Evolutionary conservation across 768 basidiomycete genomes (phyloP), one percentile per base, ranked within the genome.

Genomic region (Daedaleopsis nitida): DNA sequence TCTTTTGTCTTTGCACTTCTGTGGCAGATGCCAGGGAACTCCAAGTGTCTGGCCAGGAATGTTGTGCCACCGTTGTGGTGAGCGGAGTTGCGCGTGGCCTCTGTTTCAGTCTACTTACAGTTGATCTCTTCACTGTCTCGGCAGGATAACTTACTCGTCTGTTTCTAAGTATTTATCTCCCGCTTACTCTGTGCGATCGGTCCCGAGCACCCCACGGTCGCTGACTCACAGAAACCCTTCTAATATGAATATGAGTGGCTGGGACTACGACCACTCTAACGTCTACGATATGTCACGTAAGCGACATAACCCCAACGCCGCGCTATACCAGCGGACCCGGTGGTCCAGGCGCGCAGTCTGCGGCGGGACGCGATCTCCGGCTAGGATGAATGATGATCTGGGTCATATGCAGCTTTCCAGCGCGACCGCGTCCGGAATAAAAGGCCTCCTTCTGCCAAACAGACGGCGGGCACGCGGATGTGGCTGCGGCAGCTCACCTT

Each of bases 331-430:
- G 62, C 51, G 65, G n/a, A n/a, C n/a, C n/a, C n/a, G n/a, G 52
- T 45, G 54, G 47, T 13, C 11, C 23, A 49, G 39, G 27, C n/a
- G 59, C 63, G 57, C 57, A 59, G 59, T 52, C 57, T 45, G 59
- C 59, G 56, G 59, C 37, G 59, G 52, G 38, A 23, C 38, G 32
- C 47, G 54, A 63, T 63, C 58, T 57, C 62, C 61, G 62, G 56
- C 35, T 38, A 17, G 32, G 53, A 55, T 56, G n/a, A 32, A 32
- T 32, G 49, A 21, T 21, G 42, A 55, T 55, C 54, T 55, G 5
- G 51, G 42, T 55, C 39, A 55, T 51, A 6, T 56, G n/a, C 52
- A 23, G n/a, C n/a, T 23, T 14, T 24, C 47, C 47, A 27, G 13
- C 17, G 21, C 17, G 45, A 47, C 2, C 21, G 3, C 19, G 17